Evolutionary conservation across 2,329 filamentous ascomycete genomes (phyloP).

Genomic region (Pseudocercospora eumusae): DNA sequence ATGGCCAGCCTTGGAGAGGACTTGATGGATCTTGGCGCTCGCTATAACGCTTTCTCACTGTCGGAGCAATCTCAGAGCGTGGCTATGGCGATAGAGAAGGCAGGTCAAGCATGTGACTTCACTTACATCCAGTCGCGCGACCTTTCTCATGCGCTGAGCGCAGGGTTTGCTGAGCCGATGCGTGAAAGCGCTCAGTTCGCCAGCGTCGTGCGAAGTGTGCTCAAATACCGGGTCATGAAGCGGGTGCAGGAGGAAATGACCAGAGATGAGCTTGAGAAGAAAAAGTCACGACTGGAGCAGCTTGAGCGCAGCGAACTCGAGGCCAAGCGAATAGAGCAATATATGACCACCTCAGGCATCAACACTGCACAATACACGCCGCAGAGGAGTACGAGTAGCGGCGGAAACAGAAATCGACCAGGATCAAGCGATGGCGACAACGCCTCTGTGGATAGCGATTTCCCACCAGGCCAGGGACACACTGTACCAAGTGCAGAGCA

Average conservation of each 20-base stretch:
- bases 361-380: conserved; percentile 55
- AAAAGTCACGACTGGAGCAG: conserved; percentile 76
- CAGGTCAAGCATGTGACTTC: conserved; percentile 91
- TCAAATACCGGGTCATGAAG: conserved; percentile 89
- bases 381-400: conserved; percentile 60
- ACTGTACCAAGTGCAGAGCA: conserved; percentile 68
- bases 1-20: conserved; percentile 81
- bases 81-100: conserved; percentile 87
- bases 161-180: conserved; percentile 96
- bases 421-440: conserved; percentile 64
- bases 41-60: conserved; percentile 94
- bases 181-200: conserved; percentile 96
- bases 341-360: conserved; percentile 73
- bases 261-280: conserved; percentile 86
- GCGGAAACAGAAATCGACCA: conserved; percentile 41
- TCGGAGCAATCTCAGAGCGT: conserved; percentile 88
- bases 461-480: conserved; percentile 69
- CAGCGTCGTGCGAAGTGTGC: conserved; percentile 83
- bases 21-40: conserved; percentile 88
- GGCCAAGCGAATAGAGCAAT: conserved; percentile 89
- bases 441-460: conserved; percentile 92
- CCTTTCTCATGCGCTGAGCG: conserved; percentile 80
- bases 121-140: conserved; percentile 97
- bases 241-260: conserved; percentile 98
- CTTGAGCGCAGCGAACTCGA: conserved; percentile 93